Conservation (phyloP, 352 stramenopile genomes). For the Phytopythium sindhum region DNA sequence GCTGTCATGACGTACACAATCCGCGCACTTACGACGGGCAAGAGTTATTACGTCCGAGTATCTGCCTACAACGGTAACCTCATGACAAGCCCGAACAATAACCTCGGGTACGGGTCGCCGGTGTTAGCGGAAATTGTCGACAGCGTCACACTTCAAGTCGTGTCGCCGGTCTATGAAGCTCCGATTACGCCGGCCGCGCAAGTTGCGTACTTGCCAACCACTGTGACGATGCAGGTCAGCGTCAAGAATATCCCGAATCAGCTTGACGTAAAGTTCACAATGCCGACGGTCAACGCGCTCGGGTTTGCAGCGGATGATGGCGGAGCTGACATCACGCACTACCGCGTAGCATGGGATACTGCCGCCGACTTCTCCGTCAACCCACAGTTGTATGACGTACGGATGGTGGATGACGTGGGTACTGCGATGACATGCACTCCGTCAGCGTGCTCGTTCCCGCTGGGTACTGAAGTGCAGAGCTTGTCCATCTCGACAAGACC, state of each 20-base stretch:
- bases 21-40: conserved; percentile 62
- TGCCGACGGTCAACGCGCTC: conserved; percentile 66
- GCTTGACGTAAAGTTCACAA: conserved; percentile 71
- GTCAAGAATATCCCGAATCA: conserved; percentile 67
- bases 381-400: conserved; percentile 46
- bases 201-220: conserved; percentile 64
- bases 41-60: conserved; percentile 88
- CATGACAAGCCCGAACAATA: conserved; percentile 8
- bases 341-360: conserved; percentile 61
- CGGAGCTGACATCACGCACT: conserved; percentile 54
- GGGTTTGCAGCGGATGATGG: conserved; percentile 57
- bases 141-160: conserved; percentile 10
- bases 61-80: conserved; percentile 84
- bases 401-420: conserved; percentile 34
- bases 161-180: conserved; percentile 9
- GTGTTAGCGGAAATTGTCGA: conserved; percentile 49
- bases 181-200: conserved; percentile 48
- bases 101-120: conserved; percentile 57
- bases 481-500: conserved; percentile 64
- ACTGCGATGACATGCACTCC: conserved; percentile 25
- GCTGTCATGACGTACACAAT: conserved; percentile 71
- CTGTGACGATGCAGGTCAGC: conserved; percentile 74
- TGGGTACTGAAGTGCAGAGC: conserved; percentile 91
- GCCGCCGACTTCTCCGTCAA: conserved; percentile 32
- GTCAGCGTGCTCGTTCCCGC: conserved; percentile 74